Conservation (phyloP, 306 rosid species). For the Cucurbita maxima region DNA sequence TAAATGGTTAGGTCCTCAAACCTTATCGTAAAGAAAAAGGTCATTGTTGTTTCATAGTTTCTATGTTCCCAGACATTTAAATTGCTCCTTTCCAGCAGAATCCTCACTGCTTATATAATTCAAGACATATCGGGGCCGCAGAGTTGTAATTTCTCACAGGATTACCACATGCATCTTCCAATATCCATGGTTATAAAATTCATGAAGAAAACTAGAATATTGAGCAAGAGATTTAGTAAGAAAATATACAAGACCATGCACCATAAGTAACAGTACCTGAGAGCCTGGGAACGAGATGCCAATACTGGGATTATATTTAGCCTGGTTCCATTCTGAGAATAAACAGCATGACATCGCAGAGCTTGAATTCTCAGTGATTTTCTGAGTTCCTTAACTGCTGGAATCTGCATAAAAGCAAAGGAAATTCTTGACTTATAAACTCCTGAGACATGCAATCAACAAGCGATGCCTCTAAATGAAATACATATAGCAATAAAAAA, state of each 20-base stretch:
- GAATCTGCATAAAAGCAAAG: slow-evolving; percentile 31
- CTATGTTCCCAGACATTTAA: neutral
- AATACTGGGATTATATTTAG: slow-evolving; percentile 80
- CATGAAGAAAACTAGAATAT: neutral
- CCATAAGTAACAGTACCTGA: slow-evolving; percentile 46
- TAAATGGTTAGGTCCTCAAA: neutral
- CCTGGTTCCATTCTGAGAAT: slow-evolving; percentile 80
- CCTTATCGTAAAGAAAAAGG: neutral
- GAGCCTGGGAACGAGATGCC: slow-evolving; percentile 98
- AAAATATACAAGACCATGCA: neutral
- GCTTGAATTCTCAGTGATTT: slow-evolving; percentile 83
- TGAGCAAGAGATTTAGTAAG: neutral
- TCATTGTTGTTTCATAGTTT: neutral
- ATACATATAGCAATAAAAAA: neutral
- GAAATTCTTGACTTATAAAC: neutral
- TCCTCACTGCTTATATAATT: neutral
- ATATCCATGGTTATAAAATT: neutral
- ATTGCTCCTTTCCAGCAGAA: neutral
- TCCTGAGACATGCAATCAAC: neutral
- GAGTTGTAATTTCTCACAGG: neutral
- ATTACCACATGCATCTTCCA: neutral
- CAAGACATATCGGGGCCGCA: neutral
- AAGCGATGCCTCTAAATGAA: neutral
- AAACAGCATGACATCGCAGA: slow-evolving; percentile 86
- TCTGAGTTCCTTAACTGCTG: slow-evolving; percentile 79